Percentiles rank a stretch among this genome's conserved stretches.
Evolutionary conservation across 2,329 filamentous ascomycete species (phyloP).

Genomic region (Conoideocrella luteorostrata): DNA sequence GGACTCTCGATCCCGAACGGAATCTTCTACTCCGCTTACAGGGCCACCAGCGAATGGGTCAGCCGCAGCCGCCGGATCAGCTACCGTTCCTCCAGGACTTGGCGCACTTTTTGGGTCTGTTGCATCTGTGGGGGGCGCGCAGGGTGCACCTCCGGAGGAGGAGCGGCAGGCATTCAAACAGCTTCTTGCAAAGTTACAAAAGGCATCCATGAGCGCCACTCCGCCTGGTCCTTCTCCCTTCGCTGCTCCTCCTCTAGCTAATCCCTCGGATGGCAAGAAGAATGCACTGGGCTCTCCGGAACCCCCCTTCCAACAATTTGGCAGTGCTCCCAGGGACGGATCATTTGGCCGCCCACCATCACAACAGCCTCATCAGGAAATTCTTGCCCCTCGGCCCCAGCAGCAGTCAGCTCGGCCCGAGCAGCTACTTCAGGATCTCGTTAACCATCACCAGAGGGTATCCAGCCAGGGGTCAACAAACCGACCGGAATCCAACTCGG

Average conservation of each 20-base stretch:
- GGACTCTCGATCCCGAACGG: constrained; percentile 43
- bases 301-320: constrained; percentile 41
- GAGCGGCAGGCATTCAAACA: constrained; percentile 84
- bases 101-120: constrained; percentile 5
- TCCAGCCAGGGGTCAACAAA: constrained; percentile 42
- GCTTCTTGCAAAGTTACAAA: constrained; percentile 74
- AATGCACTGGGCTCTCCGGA: constrained; percentile 42
- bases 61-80: constrained; percentile 5
- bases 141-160: constrained; percentile 39
- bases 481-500: constrained; percentile 36
- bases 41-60: constrained; percentile 18
- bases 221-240: constrained; percentile 39
- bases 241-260: constrained; percentile 31
- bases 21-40: constrained; percentile 39
- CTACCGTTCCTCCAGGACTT: constrained; percentile 6
- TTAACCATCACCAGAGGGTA: constrained; percentile 51
- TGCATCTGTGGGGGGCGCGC: not conserved
- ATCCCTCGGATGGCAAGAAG: constrained; percentile 20
- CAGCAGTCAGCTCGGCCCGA: constrained; percentile 48
- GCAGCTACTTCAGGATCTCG: constrained; percentile 55
- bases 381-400: constrained; percentile 45
- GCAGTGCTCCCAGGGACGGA: constrained; percentile 39
- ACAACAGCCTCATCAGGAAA: constrained; percentile 40
- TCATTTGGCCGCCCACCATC: constrained; percentile 33
- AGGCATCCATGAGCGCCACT: constrained; percentile 42